Evolutionary conservation across 306 rosid genomes (phyloP), one percentile per base, ranked within the genome.

Genomic region (Malus sylvestris): DNA sequence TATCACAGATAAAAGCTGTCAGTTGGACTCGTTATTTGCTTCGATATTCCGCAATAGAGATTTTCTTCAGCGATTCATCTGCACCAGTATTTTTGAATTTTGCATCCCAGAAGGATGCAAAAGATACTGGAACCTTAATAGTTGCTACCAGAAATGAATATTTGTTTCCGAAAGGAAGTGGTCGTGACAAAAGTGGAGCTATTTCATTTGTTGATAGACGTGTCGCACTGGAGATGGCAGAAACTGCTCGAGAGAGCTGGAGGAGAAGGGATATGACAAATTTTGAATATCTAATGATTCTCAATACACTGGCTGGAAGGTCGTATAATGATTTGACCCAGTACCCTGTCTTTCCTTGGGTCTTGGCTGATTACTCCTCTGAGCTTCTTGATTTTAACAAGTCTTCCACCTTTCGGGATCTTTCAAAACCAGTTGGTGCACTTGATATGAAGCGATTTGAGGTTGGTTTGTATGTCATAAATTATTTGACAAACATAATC

Each of bases 271-370:
- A 92, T 67, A 90, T 95, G 68, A 89, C 98, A 52, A 95, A 95
- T 86, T 95, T 90, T 76, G 97, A 95, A 81, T 95, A 95, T 88
- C 82, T 95, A 76, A 92, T 95, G 92, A 95, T 86, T 83, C 97
- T 95, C 68, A 95, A 95, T 76, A 92, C 96, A 4, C 91, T 95
- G 80, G 87, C 98, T 45, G 98, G 98, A 83, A 90, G 98, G 85
- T 92, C 98, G 69, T 92, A 90, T 79, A 95, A 95, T 76, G 98
- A 95, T 81, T 81, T 95, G 83, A 95, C 98, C 61, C 98, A 95
- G 73, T 95, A 95, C 86, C 98, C 98, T 25, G 88, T 95, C 77
- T 95, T 95, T 78, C 98, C 98, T 35, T 95, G 98, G 98, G 84
- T 95, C 76, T 88, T 95, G 90, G 95, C 96, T 57, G 98, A 95